Evolutionary conservation across 2,329 filamentous ascomycete species (phyloP), one percentile per base, ranked within the genome.

Genomic region (Clathrospora elynae): DNA sequence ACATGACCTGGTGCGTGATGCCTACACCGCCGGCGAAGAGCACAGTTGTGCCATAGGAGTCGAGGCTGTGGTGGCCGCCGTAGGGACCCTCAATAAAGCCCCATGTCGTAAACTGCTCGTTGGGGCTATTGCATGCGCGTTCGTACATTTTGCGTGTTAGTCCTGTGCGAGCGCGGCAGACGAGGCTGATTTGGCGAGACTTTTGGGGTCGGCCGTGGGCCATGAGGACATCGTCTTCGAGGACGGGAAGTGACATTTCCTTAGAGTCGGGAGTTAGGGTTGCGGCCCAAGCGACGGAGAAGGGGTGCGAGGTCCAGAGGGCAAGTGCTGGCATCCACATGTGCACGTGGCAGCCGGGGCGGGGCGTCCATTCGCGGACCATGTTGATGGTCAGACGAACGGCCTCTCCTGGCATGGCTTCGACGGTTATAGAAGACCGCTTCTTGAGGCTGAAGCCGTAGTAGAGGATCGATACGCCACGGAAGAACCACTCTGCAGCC

Each of bases 21-120:
- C 88, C 88, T 9, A 91, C 85, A 58, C 88, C 88, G 43, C 87
- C 88, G 0, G 88, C 88, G 63, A 92, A 88, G 25, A 92, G 79
- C 67, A 91, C 81, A 19, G 87, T 83, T 0, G 86, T 90, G 52
- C 88, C 88, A 68, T 90, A 91, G 1, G 85, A 89, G 47, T 84
- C 78, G 64, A 91, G 78, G 53, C 75, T 77, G 65, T 90, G 85
- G 62, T 85, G 77, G 24, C 84, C 86, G 34, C 87, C 79, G 61
- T 92, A 92, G 0, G 88, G 88, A 0, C 88, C 88, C 70, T 92
- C 88, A 28, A 87, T 81, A 32, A 83, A 78, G 52, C 85, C 87
- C 23, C 72, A 81, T 5, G 85, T 85, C 14, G 76, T 73, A 60
- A 88, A 78, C 25, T 76, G 77, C 42, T 85, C 82, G 45, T 64